Base-by-base conservation (phyloP, 179 eudicot species). In the Spinacia oleracea region DNA sequence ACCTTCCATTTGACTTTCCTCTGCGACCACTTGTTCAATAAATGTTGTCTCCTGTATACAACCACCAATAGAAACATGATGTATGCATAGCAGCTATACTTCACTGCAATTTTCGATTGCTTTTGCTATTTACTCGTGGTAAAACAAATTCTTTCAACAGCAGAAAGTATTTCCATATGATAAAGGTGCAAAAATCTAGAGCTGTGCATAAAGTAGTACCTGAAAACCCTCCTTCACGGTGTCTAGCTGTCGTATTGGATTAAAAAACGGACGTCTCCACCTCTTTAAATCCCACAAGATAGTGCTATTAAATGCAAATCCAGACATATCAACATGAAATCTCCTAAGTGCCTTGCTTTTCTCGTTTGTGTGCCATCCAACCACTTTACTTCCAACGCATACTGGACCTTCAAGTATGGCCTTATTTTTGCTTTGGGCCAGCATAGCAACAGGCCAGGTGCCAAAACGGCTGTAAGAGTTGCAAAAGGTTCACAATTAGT, bases 381-480 rank as follows among this genome's bases (percentile, higher is more conserved):
- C 85, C 42, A 95, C 93, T 84, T 84, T 78, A 79, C 88, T 91
- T 62, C 89, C 92, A 76, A 89, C 89, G 84, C 98, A 95, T 27
- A 95, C 89, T 55, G 97, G 95, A 69, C 98, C 98, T 87, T 95
- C 98, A 75, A 95, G 71, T 76, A 89, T 84, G 12, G 97, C 95
- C 86, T 91, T 93, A 82, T 74, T 89, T 89, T 95, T 95, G 79
- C 92, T 86, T 80, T 88, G 92, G 51, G 91, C 90, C 78, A 95
- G 91, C 97, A 93, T 95, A 48, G 90, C 98, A 81, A 95, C 97
- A 64, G 98, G 98, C 98, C 98, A 95, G 35, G 97, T 95, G 87
- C 97, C 98, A 85, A 95, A 95, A 76, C 93, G 98, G 82, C 97
- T 95, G 82, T 9, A 72, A 46, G 62, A n/a, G 75, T 67, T 40